These are phyloP conservation scores for Lasiodiplodia hormozganensis DNA, from an alignment of 2,329 filamentous ascomycete species.

Conservation along the genomic window DNA sequence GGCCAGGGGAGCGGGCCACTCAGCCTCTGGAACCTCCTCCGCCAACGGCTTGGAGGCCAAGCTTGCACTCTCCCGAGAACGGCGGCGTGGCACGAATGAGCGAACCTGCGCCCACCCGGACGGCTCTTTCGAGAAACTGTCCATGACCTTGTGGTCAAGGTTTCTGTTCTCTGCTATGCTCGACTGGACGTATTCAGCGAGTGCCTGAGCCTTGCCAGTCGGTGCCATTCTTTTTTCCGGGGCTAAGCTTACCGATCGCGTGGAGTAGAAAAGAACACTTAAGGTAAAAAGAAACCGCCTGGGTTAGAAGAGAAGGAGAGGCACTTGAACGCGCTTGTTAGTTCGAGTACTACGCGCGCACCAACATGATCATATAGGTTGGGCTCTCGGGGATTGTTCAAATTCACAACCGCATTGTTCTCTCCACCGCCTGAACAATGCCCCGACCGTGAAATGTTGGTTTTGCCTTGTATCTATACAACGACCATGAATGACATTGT, in stretches of 20 bases:
- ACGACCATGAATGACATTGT: too few relatives aligned
- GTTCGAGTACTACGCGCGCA: too few relatives aligned
- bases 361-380: too few relatives aligned
- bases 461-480: too few relatives aligned
- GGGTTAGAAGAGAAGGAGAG: too few relatives aligned
- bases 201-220: background rate
- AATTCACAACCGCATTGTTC: too few relatives aligned
- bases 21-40: background rate
- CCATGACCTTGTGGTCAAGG: background rate
- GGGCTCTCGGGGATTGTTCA: too few relatives aligned
- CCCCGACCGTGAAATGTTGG: too few relatives aligned
- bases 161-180: background rate
- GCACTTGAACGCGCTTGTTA: too few relatives aligned
- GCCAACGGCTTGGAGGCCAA: background rate
- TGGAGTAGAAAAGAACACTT: background rate
- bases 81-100: too few relatives aligned
- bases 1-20: background rate
- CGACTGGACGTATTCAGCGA: background rate
- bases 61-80: background rate
- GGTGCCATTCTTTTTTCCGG: background rate
- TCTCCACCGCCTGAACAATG: too few relatives aligned
- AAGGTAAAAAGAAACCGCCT: background rate
- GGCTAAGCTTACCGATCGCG: background rate
- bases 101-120: conserved; percentile 4
- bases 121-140: background rate